Evolutionary conservation across 768 basidiomycete genomes (phyloP), one percentile per base, ranked within the genome.

Genomic region (Amanita brunnescens): DNA sequence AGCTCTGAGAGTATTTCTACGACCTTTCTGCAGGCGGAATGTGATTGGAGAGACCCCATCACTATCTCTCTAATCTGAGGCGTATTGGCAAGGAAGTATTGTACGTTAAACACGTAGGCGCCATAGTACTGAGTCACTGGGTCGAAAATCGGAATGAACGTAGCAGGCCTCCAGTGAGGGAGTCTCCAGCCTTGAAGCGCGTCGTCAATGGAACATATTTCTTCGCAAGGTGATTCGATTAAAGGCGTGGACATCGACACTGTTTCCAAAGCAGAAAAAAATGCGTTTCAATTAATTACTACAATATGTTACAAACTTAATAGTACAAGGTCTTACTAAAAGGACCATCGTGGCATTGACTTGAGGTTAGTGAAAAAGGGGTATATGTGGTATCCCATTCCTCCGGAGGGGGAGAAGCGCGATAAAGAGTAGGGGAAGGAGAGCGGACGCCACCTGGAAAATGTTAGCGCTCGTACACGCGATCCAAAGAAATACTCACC

Each of bases 291-390:
- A 46, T 81, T 83, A 78, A 83, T 79, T 70, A 77, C 72, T 76
- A 75, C 80, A 54, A 81, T 79, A 79, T 77, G 80, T 75, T 76
- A 77, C 72, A 69, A 72, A 69, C 76, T 81, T 72, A 81, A 75
- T 80, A 80, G 76, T 83, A 83, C 81, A 77, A 69, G 61, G 67
- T 78, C 83, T 85, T 85, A 85, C 83, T 81, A n/a, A 44, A 51
- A 44, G 41, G 21, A 30, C 33, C 41, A 18, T 44, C 50, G 13
- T 32, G 41, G 20, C 24, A 37, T n/a, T 35, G 41, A 20, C 13
- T 44, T 37, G 50, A 29, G 18, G 49, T 13, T 30, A 50, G 7
- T 29, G 49, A 18, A 20, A 16, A 50, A 1, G 38, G 13, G 16
- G 26, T 10, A 24, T 29, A 32, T 5, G 21, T 5, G 14, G n/a